A percentile compares a stretch with the other conserved stretches of the same genome.
These are phyloP conservation scores for Chamaecyparis obtusa DNA, from an alignment of 75 land plant species.

Conservation along the genomic window DNA sequence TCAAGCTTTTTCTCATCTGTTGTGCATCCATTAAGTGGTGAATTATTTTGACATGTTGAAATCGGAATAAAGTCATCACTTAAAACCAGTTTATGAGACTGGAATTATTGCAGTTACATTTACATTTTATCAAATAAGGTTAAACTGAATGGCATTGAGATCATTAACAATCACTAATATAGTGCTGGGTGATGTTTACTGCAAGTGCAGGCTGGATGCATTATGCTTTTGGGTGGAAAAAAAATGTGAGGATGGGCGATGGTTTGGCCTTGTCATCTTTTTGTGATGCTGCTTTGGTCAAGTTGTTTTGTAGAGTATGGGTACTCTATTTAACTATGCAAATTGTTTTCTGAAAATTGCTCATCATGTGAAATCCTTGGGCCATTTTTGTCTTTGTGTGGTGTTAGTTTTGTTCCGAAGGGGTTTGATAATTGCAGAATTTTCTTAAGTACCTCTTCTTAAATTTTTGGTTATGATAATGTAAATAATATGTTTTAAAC, in stretches of 20 bases:
- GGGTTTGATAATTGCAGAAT: background rate
- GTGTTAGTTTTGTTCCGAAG: background rate
- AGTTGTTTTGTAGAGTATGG: background rate
- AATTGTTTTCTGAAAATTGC: too few species aligned
- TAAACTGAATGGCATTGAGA: background rate
- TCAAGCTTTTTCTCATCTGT: background rate
- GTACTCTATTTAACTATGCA: background rate
- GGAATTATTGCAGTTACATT: background rate
- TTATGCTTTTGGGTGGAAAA: background rate
- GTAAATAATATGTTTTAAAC: background rate
- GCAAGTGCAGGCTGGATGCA: background rate
- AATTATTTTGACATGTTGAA: background rate
- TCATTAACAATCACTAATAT: background rate
- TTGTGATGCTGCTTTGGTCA: background rate
- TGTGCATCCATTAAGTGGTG: background rate
- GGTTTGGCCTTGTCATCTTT: background rate
- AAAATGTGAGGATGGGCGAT: background rate
- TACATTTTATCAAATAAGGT: background rate
- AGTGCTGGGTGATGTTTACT: background rate
- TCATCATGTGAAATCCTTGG: background rate
- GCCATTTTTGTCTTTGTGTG: background rate
- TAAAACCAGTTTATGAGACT: background rate
- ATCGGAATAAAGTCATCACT: background rate
- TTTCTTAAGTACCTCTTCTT: background rate
- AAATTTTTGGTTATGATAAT: background rate